phyloP scores from a whole-genome alignment of 2,329 filamentous ascomycete genomes.

The Fusarium cicatricum region DNA sequence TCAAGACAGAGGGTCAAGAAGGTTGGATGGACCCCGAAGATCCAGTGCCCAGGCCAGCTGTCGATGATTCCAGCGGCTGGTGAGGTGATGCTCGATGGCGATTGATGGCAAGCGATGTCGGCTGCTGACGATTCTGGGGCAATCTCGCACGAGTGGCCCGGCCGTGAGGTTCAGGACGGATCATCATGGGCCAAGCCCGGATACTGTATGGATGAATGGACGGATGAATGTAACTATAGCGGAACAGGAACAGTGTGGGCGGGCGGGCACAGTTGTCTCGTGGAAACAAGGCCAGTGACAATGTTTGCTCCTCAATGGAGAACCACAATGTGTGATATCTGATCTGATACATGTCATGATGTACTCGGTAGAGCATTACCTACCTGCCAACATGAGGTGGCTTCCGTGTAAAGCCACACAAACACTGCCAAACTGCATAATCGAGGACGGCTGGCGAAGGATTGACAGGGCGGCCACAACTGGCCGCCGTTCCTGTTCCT shows the following conservation, averaged over 20 bases:
- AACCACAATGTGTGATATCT: constrained; percentile 6
- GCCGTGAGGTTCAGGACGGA: constrained; percentile 7
- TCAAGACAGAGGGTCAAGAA: background rate
- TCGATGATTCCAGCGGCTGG: constrained; percentile 21
- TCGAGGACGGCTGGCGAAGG: constrained; percentile 14
- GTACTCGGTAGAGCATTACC: constrained; percentile 1
- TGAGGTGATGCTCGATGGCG: constrained; percentile 24
- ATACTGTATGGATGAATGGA: constrained; percentile 8
- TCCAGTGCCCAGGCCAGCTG: constrained; percentile 4
- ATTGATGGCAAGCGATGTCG: constrained; percentile 12
- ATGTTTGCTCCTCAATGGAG: background rate
- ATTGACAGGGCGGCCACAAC: constrained; percentile 28
- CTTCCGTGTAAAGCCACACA: constrained; percentile 5
- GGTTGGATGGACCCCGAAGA: constrained; percentile 6
- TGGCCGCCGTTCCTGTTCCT: constrained; percentile 42
- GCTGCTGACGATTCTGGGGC: constrained; percentile 24
- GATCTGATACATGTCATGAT: constrained; percentile 16
- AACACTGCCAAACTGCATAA: constrained; percentile 14
- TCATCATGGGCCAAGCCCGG: constrained; percentile 15
- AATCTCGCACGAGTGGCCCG: constrained; percentile 20
- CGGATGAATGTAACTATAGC: constrained; percentile 7
- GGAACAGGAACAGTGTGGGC: background rate
- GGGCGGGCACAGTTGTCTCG: background rate
- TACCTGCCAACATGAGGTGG: constrained; percentile 18
- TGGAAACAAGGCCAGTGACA: background rate